Evolutionary conservation across 495 filamentous ascomycete genomes (phyloP).

Genomic region (Neurospora sp.): DNA sequence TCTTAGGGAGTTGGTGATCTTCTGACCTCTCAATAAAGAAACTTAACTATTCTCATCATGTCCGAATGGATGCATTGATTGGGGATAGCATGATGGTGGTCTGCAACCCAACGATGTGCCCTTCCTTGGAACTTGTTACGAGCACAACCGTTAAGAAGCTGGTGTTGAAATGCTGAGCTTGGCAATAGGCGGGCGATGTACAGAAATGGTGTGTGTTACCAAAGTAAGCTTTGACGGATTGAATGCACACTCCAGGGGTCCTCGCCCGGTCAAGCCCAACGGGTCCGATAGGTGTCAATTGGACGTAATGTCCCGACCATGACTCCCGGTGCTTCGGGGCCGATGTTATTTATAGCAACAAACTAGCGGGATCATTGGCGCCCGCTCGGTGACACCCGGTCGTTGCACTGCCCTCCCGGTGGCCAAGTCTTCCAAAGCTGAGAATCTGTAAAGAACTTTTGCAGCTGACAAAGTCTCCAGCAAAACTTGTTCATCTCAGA

Average conservation of each 20-base stretch:
- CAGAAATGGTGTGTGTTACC: not conserved
- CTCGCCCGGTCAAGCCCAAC: not conserved
- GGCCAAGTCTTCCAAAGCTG: not conserved
- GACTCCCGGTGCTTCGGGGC: not conserved
- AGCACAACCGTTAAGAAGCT: not conserved
- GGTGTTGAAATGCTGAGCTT: not conserved
- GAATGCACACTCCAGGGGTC: not conserved
- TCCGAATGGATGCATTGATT: not conserved
- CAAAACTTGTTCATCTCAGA: not conserved
- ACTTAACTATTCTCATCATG: not conserved
- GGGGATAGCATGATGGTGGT: not conserved
- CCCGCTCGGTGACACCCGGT: not conserved
- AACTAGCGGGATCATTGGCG: not conserved
- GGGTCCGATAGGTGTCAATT: not conserved
- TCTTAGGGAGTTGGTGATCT: not conserved
- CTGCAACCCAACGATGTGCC: not conserved
- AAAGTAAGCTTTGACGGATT: not conserved
- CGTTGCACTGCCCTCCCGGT: not conserved
- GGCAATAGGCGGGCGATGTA: not conserved
- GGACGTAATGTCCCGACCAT: not conserved
- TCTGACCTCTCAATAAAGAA: not conserved
- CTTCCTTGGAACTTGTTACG: not conserved
- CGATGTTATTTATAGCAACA: not conserved
- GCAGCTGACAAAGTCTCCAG: not conserved
- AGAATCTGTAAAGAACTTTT: not conserved